A percentile compares a stretch with the other conserved stretches of the same genome.
Evolutionary conservation across 2,329 filamentous ascomycete genomes (phyloP).

Genomic region (Neurospora sp.): DNA sequence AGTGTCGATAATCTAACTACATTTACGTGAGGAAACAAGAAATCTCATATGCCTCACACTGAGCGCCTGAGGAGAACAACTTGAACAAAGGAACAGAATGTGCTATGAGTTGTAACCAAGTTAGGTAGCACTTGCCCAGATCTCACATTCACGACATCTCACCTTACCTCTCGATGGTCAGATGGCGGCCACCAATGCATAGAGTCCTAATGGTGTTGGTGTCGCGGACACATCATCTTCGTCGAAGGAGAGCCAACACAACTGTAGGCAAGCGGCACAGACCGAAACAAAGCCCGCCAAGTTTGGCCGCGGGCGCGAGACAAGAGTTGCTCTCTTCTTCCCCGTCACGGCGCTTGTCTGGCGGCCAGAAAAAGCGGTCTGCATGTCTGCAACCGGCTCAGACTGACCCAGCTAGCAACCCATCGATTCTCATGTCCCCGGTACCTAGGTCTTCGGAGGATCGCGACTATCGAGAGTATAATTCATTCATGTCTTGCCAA

Average conservation of each 20-base stretch:
- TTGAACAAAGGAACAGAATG: background rate
- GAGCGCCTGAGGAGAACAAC: background rate
- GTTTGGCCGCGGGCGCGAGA: background rate
- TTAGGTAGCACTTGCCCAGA: background rate
- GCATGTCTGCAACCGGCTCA: background rate
- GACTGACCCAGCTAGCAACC: background rate
- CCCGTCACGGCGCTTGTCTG: background rate
- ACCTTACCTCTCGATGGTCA: background rate
- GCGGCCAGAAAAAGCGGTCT: background rate
- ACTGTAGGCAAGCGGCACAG: background rate
- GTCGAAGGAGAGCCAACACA: background rate
- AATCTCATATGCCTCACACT: background rate
- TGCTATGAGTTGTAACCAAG: background rate
- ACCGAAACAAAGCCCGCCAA: background rate
- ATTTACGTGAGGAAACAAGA: background rate
- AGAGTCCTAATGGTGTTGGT: background rate
- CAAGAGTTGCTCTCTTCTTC: background rate
- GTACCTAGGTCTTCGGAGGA: background rate
- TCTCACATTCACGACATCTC: background rate
- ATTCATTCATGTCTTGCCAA: background rate
- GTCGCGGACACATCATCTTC: background rate
- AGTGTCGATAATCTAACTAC: background rate
- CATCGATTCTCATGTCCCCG: background rate
- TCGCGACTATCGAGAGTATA: background rate
- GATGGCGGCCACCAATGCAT: background rate